A percentile compares a stretch with the other conserved stretches of the same genome.
Conservation (phyloP, 495 filamentous ascomycete genomes). For the Lasiosphaeria hispida region DNA sequence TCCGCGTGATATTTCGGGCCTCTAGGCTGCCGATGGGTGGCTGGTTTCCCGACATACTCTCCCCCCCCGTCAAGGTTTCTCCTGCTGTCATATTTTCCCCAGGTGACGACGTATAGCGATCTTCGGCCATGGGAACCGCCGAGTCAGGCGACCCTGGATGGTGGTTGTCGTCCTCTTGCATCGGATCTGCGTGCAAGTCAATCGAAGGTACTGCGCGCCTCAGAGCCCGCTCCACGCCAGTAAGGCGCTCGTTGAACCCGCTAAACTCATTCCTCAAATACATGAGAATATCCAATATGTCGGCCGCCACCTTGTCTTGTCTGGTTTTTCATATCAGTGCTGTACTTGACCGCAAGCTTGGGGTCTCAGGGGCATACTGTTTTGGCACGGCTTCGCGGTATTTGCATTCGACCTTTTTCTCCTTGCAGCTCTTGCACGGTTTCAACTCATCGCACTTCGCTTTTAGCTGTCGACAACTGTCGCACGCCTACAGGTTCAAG, state of each 20-base stretch:
- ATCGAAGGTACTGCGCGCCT: slow-evolving; percentile 15
- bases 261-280: slow-evolving; percentile 35
- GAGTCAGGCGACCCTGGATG: slow-evolving; percentile 28
- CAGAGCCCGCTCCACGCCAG: slow-evolving; percentile 24
- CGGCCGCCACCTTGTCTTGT: slow-evolving; percentile 51
- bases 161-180: slow-evolving; percentile 22
- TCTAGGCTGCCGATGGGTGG: slow-evolving; percentile 26
- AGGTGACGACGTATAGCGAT: slow-evolving; percentile 24
- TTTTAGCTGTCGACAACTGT: slow-evolving; percentile 65
- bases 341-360: no score
- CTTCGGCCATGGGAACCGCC: slow-evolving; percentile 15
- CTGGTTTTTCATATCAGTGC: slow-evolving; percentile 31
- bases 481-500: slow-evolving; percentile 55
- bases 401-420: slow-evolving; percentile 58
- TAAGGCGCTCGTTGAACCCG: slow-evolving; percentile 26
- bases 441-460: slow-evolving; percentile 69
- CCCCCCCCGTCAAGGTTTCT: slow-evolving; percentile 22
- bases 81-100: slow-evolving; percentile 9
- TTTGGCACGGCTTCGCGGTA: slow-evolving; percentile 67
- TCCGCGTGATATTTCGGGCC: slow-evolving; percentile 30
- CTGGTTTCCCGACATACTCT: slow-evolving; percentile 7
- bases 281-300: slow-evolving; percentile 46
- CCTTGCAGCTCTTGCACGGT: slow-evolving; percentile 56
- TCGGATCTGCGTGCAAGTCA: slow-evolving; percentile 12
- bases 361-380: slow-evolving; percentile 48